Evolutionary conservation across 441 rosid species (phyloP).

Genomic region (Adansonia grandidieri): DNA sequence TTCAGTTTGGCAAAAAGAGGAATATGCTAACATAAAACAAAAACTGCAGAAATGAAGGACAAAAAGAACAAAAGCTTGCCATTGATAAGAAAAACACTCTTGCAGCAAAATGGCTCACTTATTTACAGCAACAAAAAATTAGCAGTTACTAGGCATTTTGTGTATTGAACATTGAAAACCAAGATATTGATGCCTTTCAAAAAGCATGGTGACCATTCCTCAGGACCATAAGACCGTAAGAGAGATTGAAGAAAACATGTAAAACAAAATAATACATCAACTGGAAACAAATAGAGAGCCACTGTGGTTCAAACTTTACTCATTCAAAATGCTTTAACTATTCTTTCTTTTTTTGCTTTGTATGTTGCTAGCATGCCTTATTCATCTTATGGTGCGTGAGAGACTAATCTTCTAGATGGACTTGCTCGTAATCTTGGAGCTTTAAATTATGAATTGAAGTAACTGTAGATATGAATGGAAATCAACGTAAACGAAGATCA

Average conservation of each 20-base stretch:
- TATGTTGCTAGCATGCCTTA: constrained; percentile 32
- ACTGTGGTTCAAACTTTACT: constrained; percentile 16
- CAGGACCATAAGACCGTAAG: constrained; percentile 16
- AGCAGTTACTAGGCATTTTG: constrained; percentile 19
- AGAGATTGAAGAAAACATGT: constrained; percentile 41
- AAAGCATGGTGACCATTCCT: constrained; percentile 24
- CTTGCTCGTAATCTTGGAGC: constrained; percentile 44
- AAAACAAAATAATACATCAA: constrained; percentile 31
- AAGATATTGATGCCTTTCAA: constrained; percentile 29
- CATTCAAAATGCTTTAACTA: constrained; percentile 34
- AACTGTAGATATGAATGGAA: constrained; percentile 19
- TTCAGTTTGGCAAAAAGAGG: neutral
- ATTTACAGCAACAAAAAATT: constrained; percentile 32
- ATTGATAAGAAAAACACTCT: neutral
- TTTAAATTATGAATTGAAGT: constrained; percentile 25
- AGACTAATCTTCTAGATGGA: constrained; percentile 28
- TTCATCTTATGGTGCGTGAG: constrained; percentile 8
- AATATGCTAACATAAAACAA: neutral
- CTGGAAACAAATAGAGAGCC: constrained; percentile 33
- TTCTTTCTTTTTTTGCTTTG: constrained; percentile 25
- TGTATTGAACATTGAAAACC: constrained; percentile 29
- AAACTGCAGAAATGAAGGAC: neutral
- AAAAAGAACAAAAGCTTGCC: neutral
- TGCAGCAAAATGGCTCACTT: constrained; percentile 9
- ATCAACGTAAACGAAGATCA: constrained; percentile 28